Conservation (phyloP, 2,329 filamentous ascomycete species). For the Ceratocystis harringtonii region DNA sequence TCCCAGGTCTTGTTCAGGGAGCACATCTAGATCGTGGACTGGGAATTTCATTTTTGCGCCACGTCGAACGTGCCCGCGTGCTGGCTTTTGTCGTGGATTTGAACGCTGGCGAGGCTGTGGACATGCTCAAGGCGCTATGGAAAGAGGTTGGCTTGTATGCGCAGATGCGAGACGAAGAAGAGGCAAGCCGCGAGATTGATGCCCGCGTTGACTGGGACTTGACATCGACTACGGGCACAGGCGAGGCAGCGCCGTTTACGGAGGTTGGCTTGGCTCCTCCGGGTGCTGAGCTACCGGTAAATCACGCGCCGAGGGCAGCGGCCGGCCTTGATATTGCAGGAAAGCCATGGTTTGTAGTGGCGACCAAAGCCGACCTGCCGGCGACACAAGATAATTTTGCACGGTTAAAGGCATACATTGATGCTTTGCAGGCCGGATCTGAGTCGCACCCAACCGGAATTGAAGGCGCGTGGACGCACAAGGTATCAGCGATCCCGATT, state of each 20-base stretch:
- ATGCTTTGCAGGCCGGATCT: constrained; percentile 44
- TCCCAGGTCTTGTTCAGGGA: constrained; percentile 82
- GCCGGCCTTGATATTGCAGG: constrained; percentile 59
- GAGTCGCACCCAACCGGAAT: constrained; percentile 59
- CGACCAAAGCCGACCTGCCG: constrained; percentile 77
- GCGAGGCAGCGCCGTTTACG: background rate
- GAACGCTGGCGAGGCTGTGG: constrained; percentile 60
- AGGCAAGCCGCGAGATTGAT: constrained; percentile 48
- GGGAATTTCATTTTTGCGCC: constrained; percentile 79
- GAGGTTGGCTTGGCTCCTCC: background rate
- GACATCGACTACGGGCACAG: constrained; percentile 28
- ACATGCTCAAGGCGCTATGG: constrained; percentile 71
- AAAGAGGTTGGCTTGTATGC: constrained; percentile 79
- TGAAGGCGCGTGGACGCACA: constrained; percentile 39
- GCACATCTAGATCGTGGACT: constrained; percentile 86
- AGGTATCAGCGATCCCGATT: constrained; percentile 63
- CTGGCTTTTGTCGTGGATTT: constrained; percentile 91
- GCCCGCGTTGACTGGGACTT: constrained; percentile 43
- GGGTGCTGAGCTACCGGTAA: constrained; percentile 20
- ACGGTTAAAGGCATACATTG: constrained; percentile 54
- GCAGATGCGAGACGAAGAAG: constrained; percentile 58
- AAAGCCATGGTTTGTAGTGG: constrained; percentile 94
- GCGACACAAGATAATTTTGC: constrained; percentile 65
- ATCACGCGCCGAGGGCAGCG: constrained; percentile 21
- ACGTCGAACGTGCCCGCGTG: constrained; percentile 85